Conservation (phyloP, 345 rosid genomes). For the Theobroma cacao region DNA sequence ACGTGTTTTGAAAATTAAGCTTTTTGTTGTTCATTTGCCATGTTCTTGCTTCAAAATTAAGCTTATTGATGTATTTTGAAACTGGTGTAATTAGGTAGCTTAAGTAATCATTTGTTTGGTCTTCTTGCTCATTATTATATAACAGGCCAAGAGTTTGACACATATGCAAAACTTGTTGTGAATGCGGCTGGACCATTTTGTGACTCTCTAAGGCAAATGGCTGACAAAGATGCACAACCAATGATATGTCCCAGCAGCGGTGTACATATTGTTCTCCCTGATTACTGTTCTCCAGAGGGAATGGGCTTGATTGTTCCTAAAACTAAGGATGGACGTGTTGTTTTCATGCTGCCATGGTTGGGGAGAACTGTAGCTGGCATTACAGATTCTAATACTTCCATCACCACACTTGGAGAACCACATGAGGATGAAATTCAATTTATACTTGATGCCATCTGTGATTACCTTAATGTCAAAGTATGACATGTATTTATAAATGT, state of each 20-base stretch:
- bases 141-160: constrained; percentile 77
- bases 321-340: constrained; percentile 98
- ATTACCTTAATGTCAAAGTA: constrained; percentile 87
- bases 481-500: neutral
- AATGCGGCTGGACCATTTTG: constrained; percentile 98
- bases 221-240: constrained; percentile 53
- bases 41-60: constrained; percentile 10
- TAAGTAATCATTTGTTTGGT: neutral
- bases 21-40: too few relatives aligned
- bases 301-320: constrained; percentile 99
- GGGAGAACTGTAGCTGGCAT: constrained; percentile 98
- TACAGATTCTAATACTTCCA: constrained; percentile 81
- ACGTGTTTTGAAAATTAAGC: neutral
- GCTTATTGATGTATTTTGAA: neutral
- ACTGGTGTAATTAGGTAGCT: neutral
- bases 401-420: constrained; percentile 88
- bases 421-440: constrained; percentile 98
- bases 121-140: constrained; percentile 7
- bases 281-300: constrained; percentile 98
- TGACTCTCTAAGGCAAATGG: constrained; percentile 87
- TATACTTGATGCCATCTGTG: constrained; percentile 91
- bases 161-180: constrained; percentile 84
- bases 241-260: constrained; percentile 99
- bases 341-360: constrained; percentile 97
- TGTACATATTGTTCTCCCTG: constrained; percentile 91